Evolutionary conservation across 2,329 filamentous ascomycete genomes (phyloP).

Genomic region (Trichocomaceae sp.): DNA sequence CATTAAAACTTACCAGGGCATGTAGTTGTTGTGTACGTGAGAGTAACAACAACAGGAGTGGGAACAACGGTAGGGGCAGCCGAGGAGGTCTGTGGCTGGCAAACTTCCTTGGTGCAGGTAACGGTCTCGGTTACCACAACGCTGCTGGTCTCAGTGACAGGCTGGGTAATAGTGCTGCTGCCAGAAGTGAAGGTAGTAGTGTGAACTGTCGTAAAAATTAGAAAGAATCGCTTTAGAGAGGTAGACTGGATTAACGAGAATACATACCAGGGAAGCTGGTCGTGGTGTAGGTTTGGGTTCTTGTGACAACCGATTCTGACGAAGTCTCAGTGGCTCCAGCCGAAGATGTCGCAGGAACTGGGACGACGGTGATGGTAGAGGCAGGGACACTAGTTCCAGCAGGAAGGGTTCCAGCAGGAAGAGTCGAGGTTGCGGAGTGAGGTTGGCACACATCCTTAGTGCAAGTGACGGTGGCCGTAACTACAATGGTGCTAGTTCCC

Average conservation of each 20-base stretch:
- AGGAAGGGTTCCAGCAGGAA: not conserved
- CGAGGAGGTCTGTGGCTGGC: conserved; percentile 7
- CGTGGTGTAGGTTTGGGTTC: conserved; percentile 3
- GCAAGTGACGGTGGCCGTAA: not conserved
- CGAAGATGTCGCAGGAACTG: not conserved
- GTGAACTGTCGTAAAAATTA: conserved; percentile 2
- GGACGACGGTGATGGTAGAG: not conserved
- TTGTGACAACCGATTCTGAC: not conserved
- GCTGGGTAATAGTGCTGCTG: conserved; percentile 9
- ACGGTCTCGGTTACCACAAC: conserved; percentile 10
- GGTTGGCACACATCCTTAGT: not conserved
- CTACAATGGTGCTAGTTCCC: conserved; percentile 1
- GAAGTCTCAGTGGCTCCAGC: not conserved
- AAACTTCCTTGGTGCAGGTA: conserved; percentile 13
- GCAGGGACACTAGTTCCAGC: not conserved
- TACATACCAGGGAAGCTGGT: conserved; percentile 13
- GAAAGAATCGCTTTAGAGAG: not conserved
- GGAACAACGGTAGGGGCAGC: conserved; percentile 2
- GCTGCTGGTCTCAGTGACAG: conserved; percentile 10
- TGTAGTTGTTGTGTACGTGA: conserved; percentile 10
- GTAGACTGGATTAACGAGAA: not conserved
- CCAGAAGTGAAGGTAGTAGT: conserved; percentile 12
- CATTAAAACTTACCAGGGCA: conserved; percentile 9
- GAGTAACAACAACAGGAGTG: conserved; percentile 8
- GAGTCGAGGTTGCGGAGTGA: not conserved